Base-by-base conservation (phyloP, 2,329 filamentous ascomycete genomes). In the Trichoderma citrinoviride region DNA sequence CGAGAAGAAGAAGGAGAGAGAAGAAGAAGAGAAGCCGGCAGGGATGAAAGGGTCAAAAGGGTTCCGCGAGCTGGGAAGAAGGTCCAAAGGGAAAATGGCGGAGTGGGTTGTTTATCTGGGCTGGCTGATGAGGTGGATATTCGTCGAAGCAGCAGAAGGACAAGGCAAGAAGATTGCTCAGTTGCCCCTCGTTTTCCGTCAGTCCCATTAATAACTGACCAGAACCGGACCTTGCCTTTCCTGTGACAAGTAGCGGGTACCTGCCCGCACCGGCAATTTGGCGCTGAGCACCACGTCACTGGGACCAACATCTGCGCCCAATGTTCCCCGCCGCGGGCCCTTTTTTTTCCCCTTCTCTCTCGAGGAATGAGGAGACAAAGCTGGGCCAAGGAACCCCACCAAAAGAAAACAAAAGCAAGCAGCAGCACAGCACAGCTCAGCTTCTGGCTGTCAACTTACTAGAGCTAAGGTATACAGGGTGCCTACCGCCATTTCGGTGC, bases 31-130 rank as follows among this genome's bases (percentile, higher is more conserved):
- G 40, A 47, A 54, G n/a, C 41, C 8, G 27, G 19, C 19, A 29
- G 46, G 37, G 43, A 57, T 64, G 61, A 25, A 62, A 37, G 7
- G 25, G 40, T 37, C 29, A 25, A 41, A 19, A 64, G 49, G 52
- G 41, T 64, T 49, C 29, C 46, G 61, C 52, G 43, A 56, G 33
- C 61, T 5, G 25, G 33, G 43, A 29, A 41, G 41, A 4, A 25
- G 17, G 29, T 25, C 23, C 54, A 54, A 25, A 43, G 50, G 56
- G 63, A 57, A 63, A 64, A 64, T 57, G 61, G 61, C 61, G 61
- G 61, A 65, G 56, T 57, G 62, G 62, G 53, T 65, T 64, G 63
- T 61, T 65, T 64, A 49, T 57, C 47, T 60, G 63, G 55, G 61
- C 46, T 55, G 53, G 27, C 27, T 29, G 27, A 29, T 37, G 33